Percentiles rank a stretch among this genome's conserved stretches.
phyloP scores from a whole-genome alignment of 2,329 filamentous ascomycete species.

The Pezizomycotina sp. region DNA sequence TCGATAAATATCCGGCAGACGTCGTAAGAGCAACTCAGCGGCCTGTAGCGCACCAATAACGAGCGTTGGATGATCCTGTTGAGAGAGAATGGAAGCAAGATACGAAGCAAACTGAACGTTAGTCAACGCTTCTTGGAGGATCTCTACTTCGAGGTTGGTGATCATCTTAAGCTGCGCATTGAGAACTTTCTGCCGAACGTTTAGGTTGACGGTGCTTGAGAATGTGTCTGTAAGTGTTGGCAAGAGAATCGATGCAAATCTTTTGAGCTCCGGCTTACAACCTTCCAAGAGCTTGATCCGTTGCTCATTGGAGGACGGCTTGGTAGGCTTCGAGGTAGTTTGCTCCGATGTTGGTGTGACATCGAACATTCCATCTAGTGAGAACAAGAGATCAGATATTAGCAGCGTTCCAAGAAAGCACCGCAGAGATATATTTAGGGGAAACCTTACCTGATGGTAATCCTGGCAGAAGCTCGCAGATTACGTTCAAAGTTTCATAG shows the following conservation, averaged over 20 bases:
- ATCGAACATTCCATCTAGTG: constrained; percentile 34
- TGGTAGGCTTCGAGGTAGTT: constrained; percentile 32
- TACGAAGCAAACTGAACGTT: constrained; percentile 92
- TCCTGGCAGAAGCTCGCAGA: constrained; percentile 79
- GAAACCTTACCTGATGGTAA: constrained; percentile 42
- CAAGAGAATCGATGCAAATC: constrained; percentile 83
- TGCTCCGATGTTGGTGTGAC: constrained; percentile 26
- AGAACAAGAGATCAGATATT: constrained; percentile 32
- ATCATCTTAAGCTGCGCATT: constrained; percentile 96
- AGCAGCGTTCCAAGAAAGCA: constrained; percentile 29
- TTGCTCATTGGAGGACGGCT: constrained; percentile 55
- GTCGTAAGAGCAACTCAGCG: constrained; percentile 68
- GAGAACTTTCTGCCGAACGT: constrained; percentile 84
- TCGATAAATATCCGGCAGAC: constrained; percentile 73
- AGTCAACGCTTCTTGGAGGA: constrained; percentile 70
- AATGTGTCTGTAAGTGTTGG: constrained; percentile 93
- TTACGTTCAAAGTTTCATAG: constrained; percentile 90
- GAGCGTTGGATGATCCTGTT: constrained; percentile 77
- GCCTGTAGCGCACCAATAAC: constrained; percentile 79
- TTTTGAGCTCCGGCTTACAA: constrained; percentile 75
- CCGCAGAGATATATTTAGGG: neutral
- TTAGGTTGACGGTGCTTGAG: constrained; percentile 91
- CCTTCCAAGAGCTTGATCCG: constrained; percentile 62
- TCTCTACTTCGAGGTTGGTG: constrained; percentile 72
- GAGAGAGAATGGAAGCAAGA: constrained; percentile 81